Base-by-base conservation (phyloP, 2,329 filamentous ascomycete species). In the Penicillium sp. region DNA sequence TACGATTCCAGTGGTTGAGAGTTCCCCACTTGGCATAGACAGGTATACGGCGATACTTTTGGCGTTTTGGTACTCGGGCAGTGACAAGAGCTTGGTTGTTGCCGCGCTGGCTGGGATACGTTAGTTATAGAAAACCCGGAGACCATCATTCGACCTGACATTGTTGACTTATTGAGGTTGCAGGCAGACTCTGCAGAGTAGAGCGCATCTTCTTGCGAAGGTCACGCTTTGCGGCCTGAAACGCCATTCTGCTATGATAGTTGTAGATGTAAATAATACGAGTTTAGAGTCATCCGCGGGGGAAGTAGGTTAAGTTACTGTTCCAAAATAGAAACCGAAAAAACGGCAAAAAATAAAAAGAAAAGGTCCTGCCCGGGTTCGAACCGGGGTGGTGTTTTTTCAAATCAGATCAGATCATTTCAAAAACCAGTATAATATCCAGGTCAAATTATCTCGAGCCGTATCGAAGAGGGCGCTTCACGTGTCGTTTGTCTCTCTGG, bases 1-100 rank as follows among this genome's bases (percentile, higher is more conserved):
- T 9, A 97, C 91, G 53, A 97, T 91, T 48, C 81, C 79, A 50
- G 87, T 86, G 2, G 94, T 99, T 65, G 92, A 90, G 27, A 96
- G 84, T 77, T 99, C 94, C 25, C 87, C 89, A 10, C 81, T 78
- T 0, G 92, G 92, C 94, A 99, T 99, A 11, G 93, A 94, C 16
- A 99, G 81, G 72, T 96, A 99, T 55, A 99, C 82, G 65, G 90
- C 92, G 68, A 99, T 84, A 52, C 85, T 83, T 59, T 80, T 82
- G 41, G 94, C 92, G 53, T 87, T 80, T 61, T 85, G 78, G 72
- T 96, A 99, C 53, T 91, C 88, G 50, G 84, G 81, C 66, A 92
- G 84, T 11, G 81, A 79, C 44, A 87, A 78, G 38, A 97, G 76
- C 7, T 82, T 78, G 53, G 85, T 81, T 63, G 87, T 87, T 23